Base-by-base conservation (phyloP, 345 rosid species). In the Euphorbia pulcherrima region DNA sequence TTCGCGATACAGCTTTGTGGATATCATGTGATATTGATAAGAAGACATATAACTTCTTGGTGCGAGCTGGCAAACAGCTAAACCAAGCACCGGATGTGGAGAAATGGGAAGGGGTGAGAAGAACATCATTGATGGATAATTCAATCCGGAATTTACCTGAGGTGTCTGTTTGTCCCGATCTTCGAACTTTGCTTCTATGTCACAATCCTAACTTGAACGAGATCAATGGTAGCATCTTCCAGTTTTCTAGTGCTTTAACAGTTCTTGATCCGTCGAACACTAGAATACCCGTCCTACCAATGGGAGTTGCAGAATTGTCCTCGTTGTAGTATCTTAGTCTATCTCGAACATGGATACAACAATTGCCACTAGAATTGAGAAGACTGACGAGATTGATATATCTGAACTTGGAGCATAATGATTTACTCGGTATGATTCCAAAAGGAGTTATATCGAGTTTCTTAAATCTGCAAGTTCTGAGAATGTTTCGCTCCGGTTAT, bases 1-100 rank as follows among this genome's bases (percentile, higher is more conserved):
- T 84, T 1, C 75, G 82, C 0, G 80, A 78, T 35, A 70, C 78
- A 83, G 72, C 80, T 30, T 37, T 84, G 21, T 78, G 81, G 88
- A 61, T 82, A 44, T 74, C 69, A 3, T 28, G 47, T 10, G 40
- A 59, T 10, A 13, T 14, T 18, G 72, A 72, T 7, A 14, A 41
- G 26, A 44, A 52, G n/a, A 53, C 64, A 6, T 44, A 75, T 16
- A 41, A 73, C 9, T 62, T 53, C 33, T 37, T 60, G 3, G 79
- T 78, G 6, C 27, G 23, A 17, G 72, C 66, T 0, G 63, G 69
- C 10, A 62, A 3, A 41, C 27, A 33, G 23, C 53, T 75, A 21
- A 57, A 4, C 7, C 11, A 67, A 20, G 46, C 60, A 0, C 84
- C 80, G 0, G 17, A 51, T 2, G 28, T 28, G 39, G 8, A 24